Base-by-base conservation (phyloP, 1,139 yeast genomes). In the Taphrina flavorubra region DNA sequence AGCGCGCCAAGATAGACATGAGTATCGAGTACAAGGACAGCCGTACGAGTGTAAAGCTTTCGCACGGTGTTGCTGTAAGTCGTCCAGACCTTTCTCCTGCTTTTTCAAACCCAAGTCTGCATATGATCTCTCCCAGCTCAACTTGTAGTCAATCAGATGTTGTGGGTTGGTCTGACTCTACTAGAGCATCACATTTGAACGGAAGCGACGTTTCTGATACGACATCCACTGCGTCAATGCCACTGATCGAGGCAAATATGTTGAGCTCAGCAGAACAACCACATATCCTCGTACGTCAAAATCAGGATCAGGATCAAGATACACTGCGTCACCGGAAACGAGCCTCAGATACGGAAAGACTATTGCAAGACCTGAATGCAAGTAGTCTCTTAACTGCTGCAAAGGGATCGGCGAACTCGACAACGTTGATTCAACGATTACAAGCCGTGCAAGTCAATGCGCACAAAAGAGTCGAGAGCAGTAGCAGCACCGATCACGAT, bases 251-350 rank as follows among this genome's bases (percentile, higher is more conserved):
- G 6, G 14, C 42, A 39, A 14, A 14, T 10, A 39, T 10, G 11
- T 10, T 14, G 42, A 39, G 42, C 11, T 14, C 11, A 11, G 42
- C 14, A 11, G 42, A 39, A 14, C 14, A 39, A 3, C 42, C 14
- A 7, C 14, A 39, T 14, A 11, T 14, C 11, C 14, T 39, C 42
- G 42, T 2, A 39, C 31, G 4, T 2, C 31, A 25, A 4, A 25
- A 25, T 25, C 31, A 25, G 31, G 31, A 25, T 25, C 31, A 25
- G 31, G 6, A 39, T 39, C 1, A 2, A 14, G 42, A 39, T 68
- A 69, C 55, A 34, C 14, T 13, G 53, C 51, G 18, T 14, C 25
- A 10, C 42, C 64, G 58, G 40, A 46, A 65, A 16, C 51, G 61
- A 16, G 68, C 51, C 18, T 62, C 61, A 2, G 60, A 47, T 25